Evolutionary conservation across 257 asterid genomes (phyloP), one percentile per base, ranked within the genome.

Genomic region (Eucommia ulmoides): DNA sequence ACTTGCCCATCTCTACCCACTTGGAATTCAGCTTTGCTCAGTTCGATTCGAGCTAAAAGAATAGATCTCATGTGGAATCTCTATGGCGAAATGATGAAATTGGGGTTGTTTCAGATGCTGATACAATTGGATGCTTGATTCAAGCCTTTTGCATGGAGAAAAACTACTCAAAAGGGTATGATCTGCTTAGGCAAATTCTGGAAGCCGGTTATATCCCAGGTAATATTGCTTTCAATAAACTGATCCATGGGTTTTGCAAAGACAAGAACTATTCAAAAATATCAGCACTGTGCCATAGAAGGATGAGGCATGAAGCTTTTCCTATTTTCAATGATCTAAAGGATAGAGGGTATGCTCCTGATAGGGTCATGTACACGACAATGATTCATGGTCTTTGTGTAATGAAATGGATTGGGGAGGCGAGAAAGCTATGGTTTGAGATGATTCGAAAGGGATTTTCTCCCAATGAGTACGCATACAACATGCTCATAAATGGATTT

Each of bases 281-380:
- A 60, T 82, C 96, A 1, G 74, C 77, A 54, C 71, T 82, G 65
- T 79, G 82, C 47, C 76, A 76, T 60, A 69, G 69, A 23, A 61
- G 61, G 22, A 66, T 69, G 78, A 41, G 52, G 23, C 50, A 62
- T 41, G 93, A 80, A 62, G 88, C 70, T 59, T 58, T 80, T 26
- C 68, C 75, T 8, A 64, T 86, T 55, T 82, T 86, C 56, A 76
- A 65, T 22, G 78, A 80, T 62, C 62, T 82, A 53, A 86, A 75
- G 70, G 64, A 56, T 19, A 71, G 93, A 67, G 96, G 96, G 22
- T 70, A 86, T 76, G 59, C 52, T 68, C 88, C 79, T 1, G 80
- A 82, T 54, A 66, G 68, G 58, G 79, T 71, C 49, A 74, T 82
- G 94, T 82, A 80, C 51, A 68, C 96, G 22, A 73, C 80, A 33